A percentile compares a stretch with the other conserved stretches of the same genome.
Evolutionary conservation across 2,329 filamentous ascomycete genomes (phyloP).

Genomic region (Colletotrichum navitas): DNA sequence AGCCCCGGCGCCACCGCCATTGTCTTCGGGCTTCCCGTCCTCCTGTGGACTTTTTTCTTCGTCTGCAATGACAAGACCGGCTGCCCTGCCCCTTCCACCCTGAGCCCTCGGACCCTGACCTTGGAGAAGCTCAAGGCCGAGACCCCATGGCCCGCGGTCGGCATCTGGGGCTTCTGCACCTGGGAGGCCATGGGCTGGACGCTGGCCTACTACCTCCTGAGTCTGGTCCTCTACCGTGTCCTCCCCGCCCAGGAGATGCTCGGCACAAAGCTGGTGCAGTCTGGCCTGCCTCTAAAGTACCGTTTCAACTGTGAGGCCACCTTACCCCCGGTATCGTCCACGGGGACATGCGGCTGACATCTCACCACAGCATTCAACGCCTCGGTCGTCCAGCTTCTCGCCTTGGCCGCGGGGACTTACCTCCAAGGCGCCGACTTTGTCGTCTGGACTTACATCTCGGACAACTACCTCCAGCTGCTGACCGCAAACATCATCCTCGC

Average conservation of each 20-base stretch:
- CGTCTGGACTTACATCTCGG: slow-evolving; percentile 79
- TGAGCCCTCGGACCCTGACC: slow-evolving; percentile 76
- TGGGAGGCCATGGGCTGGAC: slow-evolving; percentile 75
- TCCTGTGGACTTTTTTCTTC: slow-evolving; percentile 81
- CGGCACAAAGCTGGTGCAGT: slow-evolving; percentile 74
- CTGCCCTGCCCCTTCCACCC: slow-evolving; percentile 83
- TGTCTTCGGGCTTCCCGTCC: slow-evolving; percentile 80
- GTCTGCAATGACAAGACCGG: slow-evolving; percentile 90
- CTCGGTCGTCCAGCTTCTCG: slow-evolving; percentile 32
- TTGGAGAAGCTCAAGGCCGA: slow-evolving; percentile 78
- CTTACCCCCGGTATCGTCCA: background rate
- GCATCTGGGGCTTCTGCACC: slow-evolving; percentile 75
- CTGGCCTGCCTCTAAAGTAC: slow-evolving; percentile 79
- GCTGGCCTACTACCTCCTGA: slow-evolving; percentile 81
- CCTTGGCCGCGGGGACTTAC: slow-evolving; percentile 66
- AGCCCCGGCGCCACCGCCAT: slow-evolving; percentile 81
- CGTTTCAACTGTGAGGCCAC: slow-evolving; percentile 74
- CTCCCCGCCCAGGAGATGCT: slow-evolving; percentile 78
- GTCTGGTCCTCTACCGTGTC: slow-evolving; percentile 76
- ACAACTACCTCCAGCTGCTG: slow-evolving; percentile 76
- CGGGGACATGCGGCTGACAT: background rate
- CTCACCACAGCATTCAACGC: slow-evolving; percentile 9
- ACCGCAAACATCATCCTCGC: slow-evolving; percentile 75
- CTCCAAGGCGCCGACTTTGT: slow-evolving; percentile 74
- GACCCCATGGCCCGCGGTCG: slow-evolving; percentile 79